Evolutionary conservation across 768 basidiomycete species (phyloP), one percentile per base, ranked within the genome.

Genomic region (Psilocybe cyanescens): DNA sequence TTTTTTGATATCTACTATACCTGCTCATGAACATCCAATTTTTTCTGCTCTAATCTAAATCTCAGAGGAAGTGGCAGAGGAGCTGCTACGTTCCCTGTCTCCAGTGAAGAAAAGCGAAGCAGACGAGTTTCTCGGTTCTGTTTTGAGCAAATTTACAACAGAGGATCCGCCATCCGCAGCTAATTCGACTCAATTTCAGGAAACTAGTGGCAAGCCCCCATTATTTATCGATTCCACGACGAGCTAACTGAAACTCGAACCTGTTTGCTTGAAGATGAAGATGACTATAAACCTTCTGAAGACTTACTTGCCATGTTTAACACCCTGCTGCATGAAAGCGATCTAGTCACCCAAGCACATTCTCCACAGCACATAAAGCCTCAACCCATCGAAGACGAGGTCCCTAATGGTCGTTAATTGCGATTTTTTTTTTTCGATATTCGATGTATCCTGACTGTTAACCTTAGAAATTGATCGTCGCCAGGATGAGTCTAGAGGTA

Each of bases 251-350:
- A 24, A 24, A 24, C 24, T 41, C 14, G 14, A 11, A 17, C 47
- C 16, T 29, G 14, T 29, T 17, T 28, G 33, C 9, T 28, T 14
- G 5, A n/a, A 58, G 57, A 39, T 29, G 55, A 50, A 24, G 35
- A 52, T 12, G 58, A 60, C 3, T 69, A 69, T 46, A 56, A 57
- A 30, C 63, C 59, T 4, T 65, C 63, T 4, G 60, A 11, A 8
- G 63, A 58, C 28, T 52, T 65, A 16, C 31, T 61, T 24, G 59
- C 41, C 8, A 19, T 19, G 37, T 45, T 28, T 35, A 44, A 24
- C 9, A 24, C 30, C 55, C 16, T 24, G 19, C 44, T 39, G 8
- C 9, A 1, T 8, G 24, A 3, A 28, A 45, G 19, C 2, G 24
- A 8, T 30, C 50, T 12, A 45, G 44, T 24, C 12, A 41, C 31